Conservation (phyloP, 164 flowering plant genomes). For the Sedum album region DNA sequence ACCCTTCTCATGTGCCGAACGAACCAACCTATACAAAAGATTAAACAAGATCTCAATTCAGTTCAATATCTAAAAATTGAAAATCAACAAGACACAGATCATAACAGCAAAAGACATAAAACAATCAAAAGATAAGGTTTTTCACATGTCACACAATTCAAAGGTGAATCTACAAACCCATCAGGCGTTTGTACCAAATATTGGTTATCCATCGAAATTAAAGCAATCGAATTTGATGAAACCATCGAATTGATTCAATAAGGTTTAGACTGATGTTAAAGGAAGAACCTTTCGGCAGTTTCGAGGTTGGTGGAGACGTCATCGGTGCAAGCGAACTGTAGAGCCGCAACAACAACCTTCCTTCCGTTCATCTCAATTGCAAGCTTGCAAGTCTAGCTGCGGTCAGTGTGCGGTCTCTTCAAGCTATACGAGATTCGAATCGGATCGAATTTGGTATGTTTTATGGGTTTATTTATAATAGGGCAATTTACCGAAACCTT, state of each 20-base stretch:
- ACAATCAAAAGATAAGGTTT: too few species aligned
- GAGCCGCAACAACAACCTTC: conserved; percentile 59
- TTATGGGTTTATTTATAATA: too few species aligned
- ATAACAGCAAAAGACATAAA: not conserved
- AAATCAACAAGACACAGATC: not conserved
- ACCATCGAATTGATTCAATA: too few species aligned
- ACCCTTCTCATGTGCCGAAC: conserved; percentile 78
- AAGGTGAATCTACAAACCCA: too few species aligned
- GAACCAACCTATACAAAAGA: conserved; percentile 55
- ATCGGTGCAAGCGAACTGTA: conserved; percentile 84
- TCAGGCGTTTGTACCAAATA: too few species aligned
- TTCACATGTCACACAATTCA: too few species aligned
- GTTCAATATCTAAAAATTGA: not conserved
- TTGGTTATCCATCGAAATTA: too few species aligned
- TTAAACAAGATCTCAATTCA: not conserved
- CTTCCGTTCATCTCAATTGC: conserved; percentile 22
- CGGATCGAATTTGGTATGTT: too few species aligned
- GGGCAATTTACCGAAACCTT: too few species aligned
- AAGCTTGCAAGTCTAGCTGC: too few species aligned
- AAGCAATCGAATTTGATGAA: too few species aligned
- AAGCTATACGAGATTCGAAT: not conserved
- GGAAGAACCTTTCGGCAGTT: conserved; percentile 67
- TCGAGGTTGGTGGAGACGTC: conserved; percentile 62
- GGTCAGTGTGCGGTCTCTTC: not conserved
- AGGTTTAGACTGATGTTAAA: not conserved